Conservation (phyloP, 108 stramenopile species). For the Parietichytrium sp. region DNA sequence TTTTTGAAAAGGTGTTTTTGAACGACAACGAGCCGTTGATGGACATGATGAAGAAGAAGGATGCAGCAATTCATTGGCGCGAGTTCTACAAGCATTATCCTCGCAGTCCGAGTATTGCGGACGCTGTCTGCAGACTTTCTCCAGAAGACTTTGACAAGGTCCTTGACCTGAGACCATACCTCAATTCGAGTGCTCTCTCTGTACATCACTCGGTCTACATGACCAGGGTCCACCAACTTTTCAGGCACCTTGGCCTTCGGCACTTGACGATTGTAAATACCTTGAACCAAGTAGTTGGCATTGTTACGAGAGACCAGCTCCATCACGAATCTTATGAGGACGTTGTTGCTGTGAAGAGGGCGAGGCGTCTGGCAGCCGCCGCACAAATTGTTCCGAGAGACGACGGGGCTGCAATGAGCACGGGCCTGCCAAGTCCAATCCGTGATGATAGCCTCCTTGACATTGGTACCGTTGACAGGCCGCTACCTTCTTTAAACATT, state of each 20-base stretch:
- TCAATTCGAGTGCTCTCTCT: conserved; percentile 58
- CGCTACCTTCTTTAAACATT: no score
- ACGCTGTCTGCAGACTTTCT: conserved; percentile 7
- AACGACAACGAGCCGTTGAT: background rate
- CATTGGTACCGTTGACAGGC: no score
- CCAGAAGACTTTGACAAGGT: conserved; percentile 35
- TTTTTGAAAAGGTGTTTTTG: conserved; percentile 13
- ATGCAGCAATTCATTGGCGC: background rate
- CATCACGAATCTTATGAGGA: no score
- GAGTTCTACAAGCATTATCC: conserved; percentile 49
- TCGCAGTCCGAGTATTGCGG: conserved; percentile 53
- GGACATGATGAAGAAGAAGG: background rate
- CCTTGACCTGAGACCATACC: conserved; percentile 62
- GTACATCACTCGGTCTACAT: conserved; percentile 27
- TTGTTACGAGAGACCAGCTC: conserved; percentile 39
- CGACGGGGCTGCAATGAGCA: no score
- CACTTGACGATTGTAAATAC: conserved; percentile 45
- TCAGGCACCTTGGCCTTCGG: conserved; percentile 39
- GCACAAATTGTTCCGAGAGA: no score
- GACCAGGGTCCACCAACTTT: conserved; percentile 25
- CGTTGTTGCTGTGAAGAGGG: no score
- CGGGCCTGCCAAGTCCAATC: no score
- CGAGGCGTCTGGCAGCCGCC: no score
- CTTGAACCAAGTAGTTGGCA: conserved; percentile 38
- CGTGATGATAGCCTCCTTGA: no score